Conservation (phyloP, 306 rosid genomes). For the Quercus alba region DNA sequence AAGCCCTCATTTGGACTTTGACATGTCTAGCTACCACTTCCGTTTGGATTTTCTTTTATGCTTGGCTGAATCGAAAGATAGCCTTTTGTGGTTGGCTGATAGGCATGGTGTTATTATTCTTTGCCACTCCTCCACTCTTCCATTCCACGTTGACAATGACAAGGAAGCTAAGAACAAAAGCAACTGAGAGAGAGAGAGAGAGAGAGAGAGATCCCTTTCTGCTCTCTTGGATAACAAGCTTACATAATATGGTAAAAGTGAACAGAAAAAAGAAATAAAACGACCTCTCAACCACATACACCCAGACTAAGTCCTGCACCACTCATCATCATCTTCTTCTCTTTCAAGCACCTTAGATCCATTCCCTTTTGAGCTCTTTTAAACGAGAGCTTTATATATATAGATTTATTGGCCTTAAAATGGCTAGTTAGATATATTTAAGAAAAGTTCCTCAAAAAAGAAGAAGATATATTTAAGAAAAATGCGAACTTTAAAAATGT, state of each 20-base stretch:
- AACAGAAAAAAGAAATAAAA: not conserved
- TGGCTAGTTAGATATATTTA: no score
- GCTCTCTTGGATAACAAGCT: slow-evolving; percentile 43
- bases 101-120: slow-evolving; percentile 46
- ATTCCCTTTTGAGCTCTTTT: no score
- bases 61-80: not conserved
- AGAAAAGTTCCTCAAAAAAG: no score
- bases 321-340: not conserved
- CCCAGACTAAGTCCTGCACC: not conserved
- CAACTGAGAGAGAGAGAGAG: not conserved
- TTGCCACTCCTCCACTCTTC: slow-evolving; percentile 39
- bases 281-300: slow-evolving; percentile 47
- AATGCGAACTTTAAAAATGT: no score
- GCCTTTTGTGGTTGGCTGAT: slow-evolving; percentile 28
- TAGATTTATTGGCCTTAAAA: no score
- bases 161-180: slow-evolving; percentile 10
- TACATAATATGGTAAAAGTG: not conserved
- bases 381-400: no score
- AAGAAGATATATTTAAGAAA: no score
- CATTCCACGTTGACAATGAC: slow-evolving; percentile 43
- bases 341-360: not conserved
- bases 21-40: no score
- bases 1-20: no score
- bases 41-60: not conserved
- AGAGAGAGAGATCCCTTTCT: not conserved